Percentiles rank a stretch among this genome's conserved stretches.
Conservation (phyloP, 116 monocot genomes). For the Iris pallida region DNA sequence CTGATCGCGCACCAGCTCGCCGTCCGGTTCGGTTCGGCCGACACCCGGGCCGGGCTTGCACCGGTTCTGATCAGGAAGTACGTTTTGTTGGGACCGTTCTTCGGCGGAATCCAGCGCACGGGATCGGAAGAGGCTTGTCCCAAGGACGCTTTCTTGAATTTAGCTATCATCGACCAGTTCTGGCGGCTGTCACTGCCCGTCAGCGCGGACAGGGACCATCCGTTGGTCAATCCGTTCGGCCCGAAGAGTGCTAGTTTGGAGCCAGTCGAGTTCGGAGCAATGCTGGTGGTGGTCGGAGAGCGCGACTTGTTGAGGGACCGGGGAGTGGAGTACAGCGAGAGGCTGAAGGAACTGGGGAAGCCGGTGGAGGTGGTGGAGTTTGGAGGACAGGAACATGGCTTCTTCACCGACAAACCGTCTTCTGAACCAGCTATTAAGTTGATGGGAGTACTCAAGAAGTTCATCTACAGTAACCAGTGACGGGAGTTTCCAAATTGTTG, state of each 20-base stretch:
- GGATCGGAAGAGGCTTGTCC: constrained; percentile 51
- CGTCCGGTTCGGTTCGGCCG: constrained; percentile 16
- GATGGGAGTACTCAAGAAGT: constrained; percentile 21
- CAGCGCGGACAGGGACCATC: constrained; percentile 47
- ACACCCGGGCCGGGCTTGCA: constrained; percentile 14
- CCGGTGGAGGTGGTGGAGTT: constrained; percentile 46
- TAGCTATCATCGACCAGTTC: constrained; percentile 41
- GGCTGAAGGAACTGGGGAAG: constrained; percentile 53
- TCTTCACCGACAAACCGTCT: constrained; percentile 37
- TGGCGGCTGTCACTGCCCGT: constrained; percentile 54
- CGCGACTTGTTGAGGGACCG: constrained; percentile 53
- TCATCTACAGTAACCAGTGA: not conserved
- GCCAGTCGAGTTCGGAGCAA: constrained; percentile 25
- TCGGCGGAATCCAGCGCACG: constrained; percentile 37
- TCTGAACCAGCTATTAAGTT: constrained; percentile 34
- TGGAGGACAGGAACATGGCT: constrained; percentile 50
- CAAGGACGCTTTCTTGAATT: constrained; percentile 44
- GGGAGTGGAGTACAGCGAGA: constrained; percentile 32
- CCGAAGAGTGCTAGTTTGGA: constrained; percentile 24
- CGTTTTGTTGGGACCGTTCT: constrained; percentile 53
- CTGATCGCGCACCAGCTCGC: constrained; percentile 61
- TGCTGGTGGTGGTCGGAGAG: constrained; percentile 54
- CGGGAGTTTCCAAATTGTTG: too few species aligned
- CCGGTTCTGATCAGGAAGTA: constrained; percentile 35
- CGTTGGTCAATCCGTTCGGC: constrained; percentile 53